Evolutionary conservation across 2,329 filamentous ascomycete genomes (phyloP), one percentile per base, ranked within the genome.

Genomic region (Diaporthe helianthi): DNA sequence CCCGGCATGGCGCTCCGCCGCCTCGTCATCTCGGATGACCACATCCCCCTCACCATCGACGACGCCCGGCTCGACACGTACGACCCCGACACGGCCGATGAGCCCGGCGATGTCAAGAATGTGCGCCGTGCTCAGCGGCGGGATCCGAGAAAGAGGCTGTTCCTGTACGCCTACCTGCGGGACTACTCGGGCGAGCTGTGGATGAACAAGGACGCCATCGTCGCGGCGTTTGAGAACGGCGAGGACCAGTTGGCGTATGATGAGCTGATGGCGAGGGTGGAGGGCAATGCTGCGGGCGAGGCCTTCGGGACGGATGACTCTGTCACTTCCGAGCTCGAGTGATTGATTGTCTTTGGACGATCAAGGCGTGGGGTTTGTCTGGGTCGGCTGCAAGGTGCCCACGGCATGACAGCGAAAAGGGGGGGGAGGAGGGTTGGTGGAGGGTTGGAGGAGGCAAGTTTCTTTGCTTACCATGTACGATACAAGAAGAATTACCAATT

Each of bases 121-220:
- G 55, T 71, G 24, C 69, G 69, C 0, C 69, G 67, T 3, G 63
- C 67, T 26, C 69, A 71, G 51, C 66, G 47, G 67, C 36, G 51
- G 26, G 52, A 63, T 8, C 67, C 69, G 10, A 58, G 53, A 26
- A 66, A 22, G 55, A 67, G 69, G 15, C n/a, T 71, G 15, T 58
- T 71, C 54, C 26, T 71, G 22, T 71, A 71, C 55, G 69, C 53
- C 13, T 69, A 67, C 19, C 33, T 71, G 63, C 46, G 69, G n/a
- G 67, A 71, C 26, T 71, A 71, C 38, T 69, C 67, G 15, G 69
- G 69, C 31, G 69, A 71, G 67, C 41, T 71, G 15, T 71, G 69
- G 69, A 71, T 71, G 67, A 71, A 71, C 67, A 71, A 71, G 69
- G 69, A 71, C 26, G 61, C 69, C 1, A 69, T 71, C 55, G 31